These are phyloP conservation scores for Cryptosporidium viatorum DNA, from an alignment of 169 alveolate species.

Conservation along the genomic window DNA sequence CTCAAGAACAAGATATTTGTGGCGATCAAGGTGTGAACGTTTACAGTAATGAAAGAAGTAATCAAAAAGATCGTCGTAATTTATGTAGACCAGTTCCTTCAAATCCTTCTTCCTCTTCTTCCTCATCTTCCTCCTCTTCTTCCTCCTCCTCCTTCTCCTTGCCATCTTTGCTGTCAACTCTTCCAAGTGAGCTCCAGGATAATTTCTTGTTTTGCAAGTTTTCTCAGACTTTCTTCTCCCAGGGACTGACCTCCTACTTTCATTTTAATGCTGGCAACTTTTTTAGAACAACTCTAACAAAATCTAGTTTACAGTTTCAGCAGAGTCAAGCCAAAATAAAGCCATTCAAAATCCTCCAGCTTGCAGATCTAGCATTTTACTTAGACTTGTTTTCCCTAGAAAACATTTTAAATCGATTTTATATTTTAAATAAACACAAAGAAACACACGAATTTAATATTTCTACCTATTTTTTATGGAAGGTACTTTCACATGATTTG, in stretches of 20 bases:
- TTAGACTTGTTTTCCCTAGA: constrained; percentile 14
- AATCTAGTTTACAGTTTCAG: not conserved
- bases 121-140: not conserved
- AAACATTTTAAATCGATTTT: not conserved
- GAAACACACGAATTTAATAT: constrained; percentile 68
- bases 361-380: constrained; percentile 27
- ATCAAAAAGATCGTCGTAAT: too few species aligned
- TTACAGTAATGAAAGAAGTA: not conserved
- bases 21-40: not conserved
- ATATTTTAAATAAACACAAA: constrained; percentile 31
- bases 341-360: constrained; percentile 40
- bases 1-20: not conserved
- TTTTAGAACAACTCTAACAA: not conserved
- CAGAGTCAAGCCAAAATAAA: constrained; percentile 1
- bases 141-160: not conserved
- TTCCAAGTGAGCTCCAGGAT: not conserved
- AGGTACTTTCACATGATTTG: constrained; percentile 32
- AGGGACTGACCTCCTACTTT: constrained; percentile 6
- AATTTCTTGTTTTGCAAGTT: constrained; percentile 4
- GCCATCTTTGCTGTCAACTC: not conserved
- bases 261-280: not conserved
- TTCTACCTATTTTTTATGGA: constrained; percentile 44
- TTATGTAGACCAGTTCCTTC: not conserved
- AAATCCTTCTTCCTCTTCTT: not conserved
- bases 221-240: constrained; percentile 10